Base-by-base conservation (phyloP, 2,329 filamentous ascomycete species). In the Sclerotinia borealis region DNA sequence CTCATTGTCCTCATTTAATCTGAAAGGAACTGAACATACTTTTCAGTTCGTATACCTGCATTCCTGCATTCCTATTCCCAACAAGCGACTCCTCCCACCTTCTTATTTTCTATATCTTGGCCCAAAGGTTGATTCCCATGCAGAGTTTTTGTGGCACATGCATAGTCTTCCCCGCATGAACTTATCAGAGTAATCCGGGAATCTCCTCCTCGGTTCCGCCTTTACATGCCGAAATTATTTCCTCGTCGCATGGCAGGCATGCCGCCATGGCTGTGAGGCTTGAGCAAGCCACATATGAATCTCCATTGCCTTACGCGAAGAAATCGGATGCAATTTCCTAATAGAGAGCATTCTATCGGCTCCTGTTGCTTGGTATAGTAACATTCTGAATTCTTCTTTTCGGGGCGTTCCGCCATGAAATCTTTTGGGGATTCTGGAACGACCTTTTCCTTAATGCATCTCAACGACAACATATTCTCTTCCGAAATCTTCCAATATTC, bases 271-370 rank as follows among this genome's bases (percentile, higher is more conserved):
- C 37, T 39, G n/a, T 48, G 31, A 54, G 47, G 48, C 59, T 61
- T 61, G 36, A 51, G 36, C 27, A 61, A 61, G 59, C 59, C 59
- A 55, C 39, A 55, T 55, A 34, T 39, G 51, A 62, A 48, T 37
- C 9, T 49, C 29, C 19, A 31, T 19, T 43, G 39, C 39, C 22
- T 39, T 49, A 49, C 25, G 49, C 37, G 27, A 15, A 27, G 29
- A 7, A 27, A 27, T 47, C 59, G 39, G 31, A 56, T 39, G 6
- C 4, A 19, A 17, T 31, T 51, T 39, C 60, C 60, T 9, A 25
- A 41, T 39, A 15, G 60, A 56, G 49, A 43, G 17, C 25, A 17
- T 15, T 36, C 19, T 2, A 19, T 37, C 50, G 49, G 25, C 27
- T 31, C 34, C 17, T 17, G 37, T 27, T 8, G 19, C 31, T 56